A percentile compares a stretch with the other conserved stretches of the same genome.
Conservation (phyloP, 1,284 basidiomycete species). For the Microbotryomycetes sp. region DNA sequence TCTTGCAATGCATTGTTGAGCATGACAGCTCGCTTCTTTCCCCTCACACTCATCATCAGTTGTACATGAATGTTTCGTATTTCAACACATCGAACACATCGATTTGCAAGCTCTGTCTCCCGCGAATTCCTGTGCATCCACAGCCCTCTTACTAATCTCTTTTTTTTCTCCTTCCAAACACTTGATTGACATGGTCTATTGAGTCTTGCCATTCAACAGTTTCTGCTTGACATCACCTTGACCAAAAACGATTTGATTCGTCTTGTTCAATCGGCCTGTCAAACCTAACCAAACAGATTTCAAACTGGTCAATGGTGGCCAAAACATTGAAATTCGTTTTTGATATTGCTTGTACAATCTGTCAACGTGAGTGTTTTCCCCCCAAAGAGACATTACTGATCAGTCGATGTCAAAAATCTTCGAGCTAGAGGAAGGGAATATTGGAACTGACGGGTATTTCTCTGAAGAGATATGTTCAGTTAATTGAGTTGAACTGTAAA, state of each 20-base stretch:
- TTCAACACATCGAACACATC: too few species aligned
- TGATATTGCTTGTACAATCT: slow-evolving; percentile 35
- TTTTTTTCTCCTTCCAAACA: neutral
- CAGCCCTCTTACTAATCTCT: neutral
- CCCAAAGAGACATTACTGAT: too few species aligned
- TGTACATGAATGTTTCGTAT: too few species aligned
- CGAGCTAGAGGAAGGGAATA: too few species aligned
- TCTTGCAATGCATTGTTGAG: too few species aligned
- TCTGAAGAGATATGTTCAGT: slow-evolving; percentile 27
- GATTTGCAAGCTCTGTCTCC: too few species aligned
- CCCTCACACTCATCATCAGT: too few species aligned
- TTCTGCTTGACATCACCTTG: neutral
- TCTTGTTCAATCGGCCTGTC: neutral
- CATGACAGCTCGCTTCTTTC: too few species aligned
- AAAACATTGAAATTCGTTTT: slow-evolving; percentile 33
- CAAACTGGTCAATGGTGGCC: slow-evolving; percentile 18
- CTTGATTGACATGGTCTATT: neutral
- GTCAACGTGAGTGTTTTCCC: neutral
- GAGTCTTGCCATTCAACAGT: neutral
- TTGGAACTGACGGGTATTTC: slow-evolving; percentile 29
- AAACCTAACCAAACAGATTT: slow-evolving; percentile 17
- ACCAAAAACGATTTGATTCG: neutral
- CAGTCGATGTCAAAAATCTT: neutral
- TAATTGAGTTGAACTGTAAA: slow-evolving; percentile 19
- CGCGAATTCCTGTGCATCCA: neutral